Percentiles rank a stretch among this genome's conserved stretches.
Evolutionary conservation across 768 basidiomycete genomes (phyloP).

Genomic region (Mycena leptocephala): DNA sequence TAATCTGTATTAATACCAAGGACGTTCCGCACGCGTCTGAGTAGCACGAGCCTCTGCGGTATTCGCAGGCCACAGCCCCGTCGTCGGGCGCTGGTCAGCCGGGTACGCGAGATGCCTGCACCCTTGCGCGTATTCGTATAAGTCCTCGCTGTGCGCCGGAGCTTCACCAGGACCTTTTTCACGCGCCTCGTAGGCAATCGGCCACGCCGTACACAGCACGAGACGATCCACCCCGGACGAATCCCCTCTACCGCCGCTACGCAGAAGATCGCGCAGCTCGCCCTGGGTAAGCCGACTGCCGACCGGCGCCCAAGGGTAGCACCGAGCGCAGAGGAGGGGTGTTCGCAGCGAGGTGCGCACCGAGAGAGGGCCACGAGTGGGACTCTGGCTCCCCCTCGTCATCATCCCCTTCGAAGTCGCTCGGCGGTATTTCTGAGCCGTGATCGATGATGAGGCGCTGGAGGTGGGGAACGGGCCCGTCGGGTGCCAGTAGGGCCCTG

Average conservation of each 20-base stretch:
- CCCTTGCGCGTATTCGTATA: constrained; percentile 4
- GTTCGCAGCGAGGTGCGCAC: not conserved
- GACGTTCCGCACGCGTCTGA: not conserved
- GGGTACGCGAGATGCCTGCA: constrained; percentile 23
- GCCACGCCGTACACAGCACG: not conserved
- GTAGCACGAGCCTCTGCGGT: not conserved
- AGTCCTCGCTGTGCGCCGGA: not conserved
- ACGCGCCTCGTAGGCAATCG: too few species aligned
- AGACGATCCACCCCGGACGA: not conserved
- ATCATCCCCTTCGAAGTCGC: not conserved
- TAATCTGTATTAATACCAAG: not conserved
- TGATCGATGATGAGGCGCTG: constrained; percentile 23
- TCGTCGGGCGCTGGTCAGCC: constrained; percentile 10
- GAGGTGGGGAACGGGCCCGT: not conserved
- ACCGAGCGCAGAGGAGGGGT: not conserved
- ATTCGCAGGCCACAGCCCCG: constrained; percentile 16
- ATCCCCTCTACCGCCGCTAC: too few species aligned
- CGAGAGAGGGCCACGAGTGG: constrained; percentile 13
- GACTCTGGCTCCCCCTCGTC: not conserved
- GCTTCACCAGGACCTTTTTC: too few species aligned
- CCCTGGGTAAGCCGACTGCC: not conserved
- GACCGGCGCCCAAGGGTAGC: not conserved
- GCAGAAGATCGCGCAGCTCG: not conserved
- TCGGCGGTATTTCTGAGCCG: not conserved
- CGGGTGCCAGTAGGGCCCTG: not conserved